Percentiles rank a stretch among this genome's conserved stretches.
phyloP scores from a whole-genome alignment of 2,329 filamentous ascomycete species.

The Aureobasidium sp. region DNA sequence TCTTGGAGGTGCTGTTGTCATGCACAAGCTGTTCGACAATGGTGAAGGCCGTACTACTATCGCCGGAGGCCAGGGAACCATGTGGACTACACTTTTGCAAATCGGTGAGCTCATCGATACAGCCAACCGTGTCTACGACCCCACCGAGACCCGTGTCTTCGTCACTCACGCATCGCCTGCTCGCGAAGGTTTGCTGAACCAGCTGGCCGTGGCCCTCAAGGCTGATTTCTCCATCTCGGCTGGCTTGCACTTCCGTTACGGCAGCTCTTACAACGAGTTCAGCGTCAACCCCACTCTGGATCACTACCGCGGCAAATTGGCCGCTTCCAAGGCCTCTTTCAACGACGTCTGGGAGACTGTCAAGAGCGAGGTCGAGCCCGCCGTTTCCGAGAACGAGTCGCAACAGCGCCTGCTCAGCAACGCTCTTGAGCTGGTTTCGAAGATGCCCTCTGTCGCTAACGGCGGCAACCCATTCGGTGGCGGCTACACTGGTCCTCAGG shows the following conservation, averaged over 20 bases:
- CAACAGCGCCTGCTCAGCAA: conserved; percentile 89
- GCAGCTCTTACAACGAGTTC: conserved; percentile 99
- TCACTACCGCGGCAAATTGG: conserved; percentile 96
- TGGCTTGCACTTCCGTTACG: conserved; percentile 95
- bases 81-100: conserved; percentile 98
- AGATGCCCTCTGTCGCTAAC: conserved; percentile 93
- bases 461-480: conserved; percentile 96
- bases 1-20: conserved; percentile 91
- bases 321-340: conserved; percentile 95
- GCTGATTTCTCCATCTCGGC: conserved; percentile 98
- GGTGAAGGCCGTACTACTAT: conserved; percentile 97
- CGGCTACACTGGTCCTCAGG: conserved; percentile 61
- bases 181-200: conserved; percentile 91
- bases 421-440: conserved; percentile 86
- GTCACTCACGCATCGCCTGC: conserved; percentile 95
- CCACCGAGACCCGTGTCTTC: conserved; percentile 92
- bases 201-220: conserved; percentile 96
- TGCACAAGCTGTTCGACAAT: conserved; percentile 99
- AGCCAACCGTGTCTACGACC: conserved; percentile 95
- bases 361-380: conserved; percentile 88
- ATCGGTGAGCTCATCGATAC: conserved; percentile 98
- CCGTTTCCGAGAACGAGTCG: conserved; percentile 85
- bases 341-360: conserved; percentile 99
- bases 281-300: conserved; percentile 97
- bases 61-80: conserved; percentile 94